A percentile compares a stretch with the other conserved stretches of the same genome.
phyloP scores from a whole-genome alignment of 2,329 filamentous ascomycete species.

The Parascedosporium putredinis region DNA sequence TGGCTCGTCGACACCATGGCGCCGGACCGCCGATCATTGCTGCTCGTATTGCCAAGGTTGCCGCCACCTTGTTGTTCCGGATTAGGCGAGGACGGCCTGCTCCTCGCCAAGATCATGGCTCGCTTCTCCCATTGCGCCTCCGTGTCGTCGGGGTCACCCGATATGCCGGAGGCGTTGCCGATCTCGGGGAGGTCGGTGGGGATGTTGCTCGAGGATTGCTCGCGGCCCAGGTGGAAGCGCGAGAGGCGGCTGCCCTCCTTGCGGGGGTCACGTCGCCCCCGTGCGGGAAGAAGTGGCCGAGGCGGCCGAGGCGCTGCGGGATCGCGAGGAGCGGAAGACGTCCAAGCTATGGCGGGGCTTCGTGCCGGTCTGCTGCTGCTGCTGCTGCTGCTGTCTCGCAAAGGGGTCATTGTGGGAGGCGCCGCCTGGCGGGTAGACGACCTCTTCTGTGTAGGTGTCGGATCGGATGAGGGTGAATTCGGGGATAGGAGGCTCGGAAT shows the following conservation, averaged over 20 bases:
- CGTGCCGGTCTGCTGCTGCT: conserved; percentile 17
- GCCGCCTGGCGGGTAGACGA: conserved; percentile 58
- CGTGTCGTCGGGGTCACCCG: conserved; percentile 31
- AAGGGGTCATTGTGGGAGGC: conserved; percentile 17
- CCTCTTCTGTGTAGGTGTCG: conserved; percentile 70
- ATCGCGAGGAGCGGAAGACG: conserved; percentile 34
- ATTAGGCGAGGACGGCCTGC: conserved; percentile 22
- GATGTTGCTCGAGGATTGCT: conserved; percentile 58
- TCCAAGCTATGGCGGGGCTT: conserved; percentile 33
- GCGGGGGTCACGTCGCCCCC: conserved; percentile 17
- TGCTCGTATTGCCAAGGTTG: too few species aligned
- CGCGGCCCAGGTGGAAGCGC: conserved; percentile 55
- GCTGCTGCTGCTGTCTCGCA: conserved; percentile 15
- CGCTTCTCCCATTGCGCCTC: conserved; percentile 86
- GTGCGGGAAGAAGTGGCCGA: conserved; percentile 26
- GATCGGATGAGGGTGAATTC: conserved; percentile 78
- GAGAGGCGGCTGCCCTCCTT: conserved; percentile 42
- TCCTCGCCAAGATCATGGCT: conserved; percentile 68
- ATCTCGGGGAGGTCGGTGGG: conserved; percentile 74
- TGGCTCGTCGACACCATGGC: conserved; percentile 34
- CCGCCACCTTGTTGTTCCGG: too few species aligned
- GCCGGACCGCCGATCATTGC: conserved; percentile 16
- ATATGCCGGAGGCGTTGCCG: conserved; percentile 25
- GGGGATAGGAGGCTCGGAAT: conserved; percentile 40
- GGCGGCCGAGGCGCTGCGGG: conserved; percentile 37